These are phyloP conservation scores for Rhododendron mucronatum DNA, from an alignment of 148 eudicot species.

Conservation along the genomic window DNA sequence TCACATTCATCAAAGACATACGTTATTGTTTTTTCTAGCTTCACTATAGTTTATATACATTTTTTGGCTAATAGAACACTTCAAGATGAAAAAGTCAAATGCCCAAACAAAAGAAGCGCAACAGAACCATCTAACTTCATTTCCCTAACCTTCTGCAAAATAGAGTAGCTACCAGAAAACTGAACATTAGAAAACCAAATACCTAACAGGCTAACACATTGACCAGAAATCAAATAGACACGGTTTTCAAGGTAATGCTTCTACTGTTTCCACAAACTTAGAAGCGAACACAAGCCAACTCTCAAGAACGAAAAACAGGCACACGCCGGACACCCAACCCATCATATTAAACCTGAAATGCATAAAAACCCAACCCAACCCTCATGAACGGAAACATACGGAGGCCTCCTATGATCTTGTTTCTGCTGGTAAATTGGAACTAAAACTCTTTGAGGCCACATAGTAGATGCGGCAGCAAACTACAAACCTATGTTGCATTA, in stretches of 20 bases:
- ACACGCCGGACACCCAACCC: neutral
- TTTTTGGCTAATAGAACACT: neutral
- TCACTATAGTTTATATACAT: neutral
- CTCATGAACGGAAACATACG: neutral
- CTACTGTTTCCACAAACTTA: neutral
- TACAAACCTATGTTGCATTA: constrained; percentile 6
- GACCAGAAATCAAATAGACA: neutral
- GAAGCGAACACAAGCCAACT: neutral
- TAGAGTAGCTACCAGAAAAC: neutral
- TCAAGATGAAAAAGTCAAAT: neutral
- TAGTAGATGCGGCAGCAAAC: neutral
- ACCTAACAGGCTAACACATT: neutral
- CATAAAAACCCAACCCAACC: neutral
- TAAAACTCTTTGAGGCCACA: neutral
- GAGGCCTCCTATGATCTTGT: too few relatives aligned
- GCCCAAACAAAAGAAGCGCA: neutral
- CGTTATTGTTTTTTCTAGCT: neutral
- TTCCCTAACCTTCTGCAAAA: neutral
- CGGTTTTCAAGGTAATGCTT: neutral
- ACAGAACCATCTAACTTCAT: neutral
- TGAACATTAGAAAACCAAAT: neutral
- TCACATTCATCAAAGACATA: neutral
- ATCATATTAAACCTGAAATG: neutral
- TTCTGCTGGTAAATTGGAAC: neutral
- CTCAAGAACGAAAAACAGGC: neutral